Percentiles rank a stretch among this genome's conserved stretches.
Conservation (phyloP, 2,329 filamentous ascomycete species). For the Colletotrichum sp. region DNA sequence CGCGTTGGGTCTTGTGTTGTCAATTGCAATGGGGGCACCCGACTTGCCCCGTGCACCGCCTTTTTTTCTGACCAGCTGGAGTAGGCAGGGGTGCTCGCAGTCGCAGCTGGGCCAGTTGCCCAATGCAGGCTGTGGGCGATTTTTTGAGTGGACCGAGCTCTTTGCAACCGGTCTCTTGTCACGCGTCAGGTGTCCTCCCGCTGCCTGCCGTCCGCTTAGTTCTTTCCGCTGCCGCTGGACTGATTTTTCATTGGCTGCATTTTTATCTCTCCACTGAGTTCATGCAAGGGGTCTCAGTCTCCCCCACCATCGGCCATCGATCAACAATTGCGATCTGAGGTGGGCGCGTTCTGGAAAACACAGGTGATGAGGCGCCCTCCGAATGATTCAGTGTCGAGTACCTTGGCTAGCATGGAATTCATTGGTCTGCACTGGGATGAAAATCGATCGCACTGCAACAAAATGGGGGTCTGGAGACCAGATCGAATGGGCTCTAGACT, state of each 20-base stretch:
- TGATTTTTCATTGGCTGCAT: constrained; percentile 16
- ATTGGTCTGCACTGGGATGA: neutral
- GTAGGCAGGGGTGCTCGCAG: neutral
- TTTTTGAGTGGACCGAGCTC: constrained; percentile 9
- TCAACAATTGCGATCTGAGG: neutral
- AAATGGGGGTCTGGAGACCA: neutral
- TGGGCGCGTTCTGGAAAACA: neutral
- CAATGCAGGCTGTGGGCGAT: neutral
- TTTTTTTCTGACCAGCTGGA: neutral
- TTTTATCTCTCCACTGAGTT: neutral
- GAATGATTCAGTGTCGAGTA: neutral
- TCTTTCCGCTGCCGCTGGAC: neutral
- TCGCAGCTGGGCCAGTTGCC: neutral
- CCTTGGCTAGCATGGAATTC: neutral
- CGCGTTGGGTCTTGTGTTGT: neutral
- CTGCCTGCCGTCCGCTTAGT: neutral
- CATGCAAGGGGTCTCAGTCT: constrained; percentile 4
- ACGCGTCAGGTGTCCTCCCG: constrained; percentile 1
- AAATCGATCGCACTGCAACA: neutral
- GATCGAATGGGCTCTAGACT: neutral
- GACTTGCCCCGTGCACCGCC: constrained; percentile 5
- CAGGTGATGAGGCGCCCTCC: neutral
- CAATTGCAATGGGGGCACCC: neutral
- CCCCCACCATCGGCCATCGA: neutral
- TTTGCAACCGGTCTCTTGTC: neutral